phyloP scores from a whole-genome alignment of 371 early-diverging fungal genomes.

The Mortierella sp. region DNA sequence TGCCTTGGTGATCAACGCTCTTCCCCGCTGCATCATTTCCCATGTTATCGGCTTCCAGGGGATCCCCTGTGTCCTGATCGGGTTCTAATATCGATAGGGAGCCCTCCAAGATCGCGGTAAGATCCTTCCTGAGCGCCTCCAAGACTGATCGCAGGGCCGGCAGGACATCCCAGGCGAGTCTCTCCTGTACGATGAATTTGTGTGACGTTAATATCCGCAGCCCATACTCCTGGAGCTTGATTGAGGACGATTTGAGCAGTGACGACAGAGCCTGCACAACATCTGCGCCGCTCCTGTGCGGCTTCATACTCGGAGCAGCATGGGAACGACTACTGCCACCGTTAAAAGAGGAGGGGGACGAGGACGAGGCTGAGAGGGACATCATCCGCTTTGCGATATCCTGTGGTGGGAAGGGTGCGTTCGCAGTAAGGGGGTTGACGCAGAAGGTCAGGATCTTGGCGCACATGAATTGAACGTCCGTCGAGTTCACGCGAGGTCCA shows the following conservation, averaged over 20 bases:
- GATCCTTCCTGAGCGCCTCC: constrained; percentile 17
- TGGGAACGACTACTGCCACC: background rate
- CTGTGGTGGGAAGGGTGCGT: constrained; percentile 20
- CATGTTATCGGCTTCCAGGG: background rate
- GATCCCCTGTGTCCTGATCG: constrained; percentile 1
- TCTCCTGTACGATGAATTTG: constrained; percentile 18
- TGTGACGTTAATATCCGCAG: constrained; percentile 36
- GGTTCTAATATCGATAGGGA: background rate
- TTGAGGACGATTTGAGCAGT: constrained; percentile 24
- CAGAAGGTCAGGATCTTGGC: constrained; percentile 46
- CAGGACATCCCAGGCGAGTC: constrained; percentile 27
- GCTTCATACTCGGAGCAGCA: background rate
- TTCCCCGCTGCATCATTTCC: background rate
- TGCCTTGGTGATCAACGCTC: background rate
- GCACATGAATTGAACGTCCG: constrained; percentile 32
- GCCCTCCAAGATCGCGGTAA: background rate
- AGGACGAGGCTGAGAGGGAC: constrained; percentile 1
- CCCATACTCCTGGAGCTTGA: constrained; percentile 47
- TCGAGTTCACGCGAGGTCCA: constrained; percentile 25
- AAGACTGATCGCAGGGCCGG: constrained; percentile 13
- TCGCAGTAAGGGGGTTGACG: constrained; percentile 9
- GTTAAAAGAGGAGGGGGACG: background rate
- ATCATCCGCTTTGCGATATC: constrained; percentile 19
- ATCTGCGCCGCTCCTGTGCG: background rate
- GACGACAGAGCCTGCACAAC: constrained; percentile 13